A percentile compares a stretch with the other conserved stretches of the same genome.
Conservation (phyloP, 257 asterid species). For the Ajuga chamaepitys region DNA sequence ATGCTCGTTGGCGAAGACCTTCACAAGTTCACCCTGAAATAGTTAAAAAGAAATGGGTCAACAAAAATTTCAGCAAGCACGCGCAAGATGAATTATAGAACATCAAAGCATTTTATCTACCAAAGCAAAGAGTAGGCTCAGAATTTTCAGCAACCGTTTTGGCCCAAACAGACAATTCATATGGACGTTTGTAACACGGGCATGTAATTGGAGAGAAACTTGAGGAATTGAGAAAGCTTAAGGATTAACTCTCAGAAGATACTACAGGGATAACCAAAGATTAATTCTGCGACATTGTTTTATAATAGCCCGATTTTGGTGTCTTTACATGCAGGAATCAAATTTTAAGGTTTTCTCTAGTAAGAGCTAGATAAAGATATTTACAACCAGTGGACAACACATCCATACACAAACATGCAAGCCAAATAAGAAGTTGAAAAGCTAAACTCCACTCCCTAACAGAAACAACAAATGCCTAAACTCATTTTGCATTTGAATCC, state of each 20-base stretch:
- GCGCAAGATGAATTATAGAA: neutral
- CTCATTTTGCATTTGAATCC: too few relatives aligned
- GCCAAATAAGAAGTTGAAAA: too few relatives aligned
- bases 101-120: constrained; percentile 5
- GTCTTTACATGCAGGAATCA: too few relatives aligned
- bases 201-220: neutral
- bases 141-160: neutral
- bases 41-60: constrained; percentile 17
- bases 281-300: neutral
- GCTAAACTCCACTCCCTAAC: too few relatives aligned
- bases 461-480: too few relatives aligned
- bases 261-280: neutral
- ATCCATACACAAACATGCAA: too few relatives aligned
- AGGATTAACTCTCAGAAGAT: neutral
- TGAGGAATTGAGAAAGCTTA: neutral
- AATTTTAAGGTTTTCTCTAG: too few relatives aligned
- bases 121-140: neutral
- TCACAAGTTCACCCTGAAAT: constrained; percentile 91
- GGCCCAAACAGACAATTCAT: constrained; percentile 1
- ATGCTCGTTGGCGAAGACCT: constrained; percentile 88
- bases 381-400: too few relatives aligned
- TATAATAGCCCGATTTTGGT: too few relatives aligned
- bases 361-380: too few relatives aligned
- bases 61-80: constrained; percentile 17
- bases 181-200: neutral